Base-by-base conservation (phyloP, 371 early-diverging fungal genomes). In the Conidiobolus coronatus region DNA sequence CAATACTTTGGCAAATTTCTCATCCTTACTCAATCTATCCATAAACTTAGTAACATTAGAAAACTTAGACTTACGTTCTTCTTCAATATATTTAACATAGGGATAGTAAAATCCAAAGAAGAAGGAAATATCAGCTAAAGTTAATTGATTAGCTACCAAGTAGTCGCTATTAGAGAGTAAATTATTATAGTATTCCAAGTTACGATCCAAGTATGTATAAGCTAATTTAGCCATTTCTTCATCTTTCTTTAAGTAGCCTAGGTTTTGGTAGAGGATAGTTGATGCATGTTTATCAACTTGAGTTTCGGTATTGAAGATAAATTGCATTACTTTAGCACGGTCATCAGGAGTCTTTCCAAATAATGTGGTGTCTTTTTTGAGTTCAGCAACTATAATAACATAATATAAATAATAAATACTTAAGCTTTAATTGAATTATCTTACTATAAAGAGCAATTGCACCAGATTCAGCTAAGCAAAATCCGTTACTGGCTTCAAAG, bases 381-480 rank as follows among this genome's bases (percentile, higher is more conserved):
- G 63, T 46, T 80, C 80, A 43, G 77, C 78, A 77, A 54, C 22
- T 39, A 20, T 37, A 33, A 15, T 9, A 29, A 5, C n/a, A n/a
- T 29, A 9, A 5, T 29, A 29, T 5, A 5, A 43, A n/a, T 50
- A 22, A 23, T 29, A 40, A 29, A 5, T 9, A 29, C 9, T 17
- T 11, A 18, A 20, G 4, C 13, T 13, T 36, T 36, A 17, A 45
- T 2, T 3, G 9, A 19, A 45, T 37, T 46, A 66, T 56, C 57
- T 45, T 67, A 73, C 81, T 67, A 63, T 88, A 86, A 78, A 75
- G 73, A 40, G 83, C 83, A 48, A 91, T 91, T 54, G 90, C 90
- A 55, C 65, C 71, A 53, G 77, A 75, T 68, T 92, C 89, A 18
- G 48, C 50, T 52, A 62, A 59, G 64, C 71, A 70, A 41, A 75